Evolutionary conservation across 495 filamentous ascomycete species (phyloP).

Genomic region (Choiromyces venosus): DNA sequence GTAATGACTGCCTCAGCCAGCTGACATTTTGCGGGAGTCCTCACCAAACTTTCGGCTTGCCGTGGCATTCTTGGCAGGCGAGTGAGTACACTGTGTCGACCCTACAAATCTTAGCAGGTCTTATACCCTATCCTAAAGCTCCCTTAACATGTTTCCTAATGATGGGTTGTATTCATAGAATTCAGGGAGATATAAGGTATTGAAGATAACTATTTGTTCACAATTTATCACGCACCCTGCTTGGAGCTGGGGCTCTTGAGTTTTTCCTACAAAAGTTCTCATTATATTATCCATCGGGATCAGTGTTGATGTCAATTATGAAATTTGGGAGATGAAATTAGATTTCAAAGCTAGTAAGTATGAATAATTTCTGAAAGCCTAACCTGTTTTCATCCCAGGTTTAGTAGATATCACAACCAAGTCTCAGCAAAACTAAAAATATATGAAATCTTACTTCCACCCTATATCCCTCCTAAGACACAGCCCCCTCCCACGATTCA

Average conservation of each 20-base stretch:
- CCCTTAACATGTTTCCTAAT: too few relatives aligned
- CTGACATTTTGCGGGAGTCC: too few relatives aligned
- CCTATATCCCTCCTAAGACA: background rate
- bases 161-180: background rate
- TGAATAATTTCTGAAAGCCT: background rate
- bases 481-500: constrained; percentile 1
- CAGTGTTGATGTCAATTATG: background rate
- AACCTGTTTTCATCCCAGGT: background rate
- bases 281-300: background rate
- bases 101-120: too few relatives aligned
- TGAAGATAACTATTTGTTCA: background rate
- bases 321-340: background rate
- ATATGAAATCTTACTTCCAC: background rate
- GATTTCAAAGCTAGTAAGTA: background rate
- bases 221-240: background rate
- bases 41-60: too few relatives aligned
- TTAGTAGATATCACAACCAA: background rate
- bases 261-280: background rate
- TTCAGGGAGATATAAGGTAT: background rate
- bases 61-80: too few relatives aligned
- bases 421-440: background rate
- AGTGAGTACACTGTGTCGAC: too few relatives aligned
- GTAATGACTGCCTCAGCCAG: too few relatives aligned
- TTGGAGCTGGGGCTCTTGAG: background rate
- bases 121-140: too few relatives aligned